Conservation (phyloP, 768 basidiomycete species). For the Lactarius hatsudake region DNA sequence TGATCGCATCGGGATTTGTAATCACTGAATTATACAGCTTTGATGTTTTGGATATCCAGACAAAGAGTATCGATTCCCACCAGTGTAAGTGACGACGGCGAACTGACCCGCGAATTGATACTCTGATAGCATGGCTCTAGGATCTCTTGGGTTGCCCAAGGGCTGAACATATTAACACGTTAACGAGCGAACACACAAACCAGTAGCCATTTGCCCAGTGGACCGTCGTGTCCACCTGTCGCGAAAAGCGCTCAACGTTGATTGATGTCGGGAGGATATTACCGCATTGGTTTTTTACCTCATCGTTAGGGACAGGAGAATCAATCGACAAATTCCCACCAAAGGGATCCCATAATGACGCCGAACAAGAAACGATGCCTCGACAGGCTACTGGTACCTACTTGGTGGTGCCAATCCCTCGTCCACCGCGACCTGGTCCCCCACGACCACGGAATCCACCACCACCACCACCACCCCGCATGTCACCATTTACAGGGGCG, state of each 20-base stretch:
- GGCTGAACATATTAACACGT: not conserved
- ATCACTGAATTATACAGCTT: not conserved
- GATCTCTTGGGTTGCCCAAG: not conserved
- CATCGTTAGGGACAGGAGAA: slow-evolving; percentile 14
- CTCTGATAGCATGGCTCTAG: not conserved
- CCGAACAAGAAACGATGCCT: slow-evolving; percentile 22
- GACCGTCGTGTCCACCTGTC: not conserved
- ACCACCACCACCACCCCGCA: slow-evolving; percentile 44
- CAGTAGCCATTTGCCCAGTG: not conserved
- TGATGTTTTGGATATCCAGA: too few species aligned
- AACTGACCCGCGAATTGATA: not conserved
- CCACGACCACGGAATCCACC: slow-evolving; percentile 49
- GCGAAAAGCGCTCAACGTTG: not conserved
- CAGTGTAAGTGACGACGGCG: not conserved
- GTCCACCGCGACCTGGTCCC: slow-evolving; percentile 41
- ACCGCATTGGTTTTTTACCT: slow-evolving; percentile 16
- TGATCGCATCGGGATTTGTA: not conserved
- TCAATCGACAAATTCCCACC: slow-evolving; percentile 6
- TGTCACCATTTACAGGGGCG: slow-evolving; percentile 49
- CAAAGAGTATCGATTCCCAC: not conserved
- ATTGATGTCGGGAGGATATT: not conserved
- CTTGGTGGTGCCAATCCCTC: slow-evolving; percentile 38
- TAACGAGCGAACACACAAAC: too few species aligned
- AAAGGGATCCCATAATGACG: slow-evolving; percentile 16
- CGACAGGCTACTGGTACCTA: slow-evolving; percentile 8